Evolutionary conservation across 768 basidiomycete genomes (phyloP), one percentile per base, ranked within the genome.

Genomic region (Cystoderma amianthinum): DNA sequence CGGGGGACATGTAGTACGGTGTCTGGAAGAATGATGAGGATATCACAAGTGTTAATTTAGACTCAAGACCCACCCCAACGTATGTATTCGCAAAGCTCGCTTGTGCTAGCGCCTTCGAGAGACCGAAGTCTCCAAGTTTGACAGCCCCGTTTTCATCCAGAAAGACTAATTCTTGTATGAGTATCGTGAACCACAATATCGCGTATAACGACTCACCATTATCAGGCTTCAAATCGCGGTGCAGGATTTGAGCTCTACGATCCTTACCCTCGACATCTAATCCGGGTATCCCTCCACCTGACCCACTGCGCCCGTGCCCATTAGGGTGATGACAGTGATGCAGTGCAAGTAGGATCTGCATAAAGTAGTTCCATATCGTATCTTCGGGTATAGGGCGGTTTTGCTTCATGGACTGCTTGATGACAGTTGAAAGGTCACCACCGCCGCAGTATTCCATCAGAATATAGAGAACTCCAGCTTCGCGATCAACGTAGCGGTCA

Each of bases 371-470:
- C 96, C 96, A 98, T 32, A 99, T 78, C 5, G 85, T 85, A 47
- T 96, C 93, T 65, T 99, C 96, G 1, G 90, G 75, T 40, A 97
- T 79, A 2, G 80, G 76, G 39, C 85, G 74, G 44, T 74, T 78
- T 42, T 77, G 69, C 55, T 80, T 82, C 45, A 69, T 60, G 1
- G 86, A 77, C 47, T 80, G 82, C 54, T 90, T 88, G 60, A 98
- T 96, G 54, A 96, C 63, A 24, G 76, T 68, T 1, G 89, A 89
- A 41, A 99, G 75, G 66, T 99, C 96, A 10, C 96, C 96, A 16
- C 93, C 94, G 3, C 91, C 93, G 56, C 96, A 99, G 59, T 91
- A 98, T 67, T 99, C 96, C 96, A 98, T 99, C 50, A 98, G 72
- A 47, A 99, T 97, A 60, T 97, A 98, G 33, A 98, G 78, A 43